A percentile compares a stretch with the other conserved stretches of the same genome.
Conservation (phyloP, 202 grass and related monocot species). For the Alloteropsis angusta region DNA sequence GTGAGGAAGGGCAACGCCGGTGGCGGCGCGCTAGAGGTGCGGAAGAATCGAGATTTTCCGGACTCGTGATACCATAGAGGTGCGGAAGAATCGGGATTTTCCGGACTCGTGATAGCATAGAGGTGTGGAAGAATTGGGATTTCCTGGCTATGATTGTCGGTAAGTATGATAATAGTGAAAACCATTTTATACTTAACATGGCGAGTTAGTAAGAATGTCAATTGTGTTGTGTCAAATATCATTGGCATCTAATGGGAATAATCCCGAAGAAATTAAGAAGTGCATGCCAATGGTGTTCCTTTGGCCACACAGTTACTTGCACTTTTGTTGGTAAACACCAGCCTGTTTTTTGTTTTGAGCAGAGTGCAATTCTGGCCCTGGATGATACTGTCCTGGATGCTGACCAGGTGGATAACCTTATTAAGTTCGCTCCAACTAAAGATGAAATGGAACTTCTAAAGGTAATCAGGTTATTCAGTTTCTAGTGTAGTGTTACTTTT, state of each 20-base stretch:
- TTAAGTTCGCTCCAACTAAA: conserved; percentile 97
- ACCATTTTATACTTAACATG: neutral
- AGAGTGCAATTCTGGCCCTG: conserved; percentile 82
- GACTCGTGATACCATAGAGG: no score
- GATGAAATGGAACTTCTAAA: conserved; percentile 97
- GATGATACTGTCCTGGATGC: conserved; percentile 86
- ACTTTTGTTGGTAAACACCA: neutral
- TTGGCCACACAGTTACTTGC: neutral
- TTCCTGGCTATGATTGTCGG: neutral
- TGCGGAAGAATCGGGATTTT: no score
- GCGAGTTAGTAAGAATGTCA: neutral
- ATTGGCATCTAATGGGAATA: neutral
- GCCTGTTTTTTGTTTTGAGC: neutral
- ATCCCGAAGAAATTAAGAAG: conserved; percentile 14
- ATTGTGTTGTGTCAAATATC: neutral
- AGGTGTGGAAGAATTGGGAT: no score
- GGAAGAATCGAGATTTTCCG: no score
- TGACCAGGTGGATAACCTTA: conserved; percentile 98
- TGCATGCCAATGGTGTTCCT: conserved; percentile 18
- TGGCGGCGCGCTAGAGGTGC: no score
- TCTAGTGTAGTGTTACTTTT: neutral
- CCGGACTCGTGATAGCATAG: no score
- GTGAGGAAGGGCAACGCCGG: no score
- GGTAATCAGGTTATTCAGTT: conserved; percentile 36
- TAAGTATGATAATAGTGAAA: conserved; percentile 1